phyloP scores from a whole-genome alignment of 345 rosid genomes.

The Linum tenue region DNA sequence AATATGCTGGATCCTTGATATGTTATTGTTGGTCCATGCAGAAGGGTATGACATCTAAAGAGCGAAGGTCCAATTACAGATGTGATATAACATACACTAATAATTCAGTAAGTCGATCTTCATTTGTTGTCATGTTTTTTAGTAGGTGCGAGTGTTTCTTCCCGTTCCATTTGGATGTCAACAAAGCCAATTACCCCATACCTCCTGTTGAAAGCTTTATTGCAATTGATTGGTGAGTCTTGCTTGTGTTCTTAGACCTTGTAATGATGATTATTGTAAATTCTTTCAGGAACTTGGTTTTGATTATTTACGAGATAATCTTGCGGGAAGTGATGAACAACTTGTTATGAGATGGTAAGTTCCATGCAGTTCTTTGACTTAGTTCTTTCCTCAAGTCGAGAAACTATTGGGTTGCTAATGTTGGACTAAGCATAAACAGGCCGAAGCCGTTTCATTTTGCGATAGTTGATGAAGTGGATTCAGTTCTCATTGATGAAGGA shows the following conservation, averaged over 20 bases:
- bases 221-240: constrained; percentile 6
- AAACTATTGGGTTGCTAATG: constrained; percentile 10
- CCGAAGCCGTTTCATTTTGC: constrained; percentile 96
- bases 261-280: constrained; percentile 16
- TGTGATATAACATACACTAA: constrained; percentile 94
- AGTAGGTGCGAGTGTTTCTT: neutral
- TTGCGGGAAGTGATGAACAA: constrained; percentile 62
- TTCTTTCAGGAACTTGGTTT: constrained; percentile 85
- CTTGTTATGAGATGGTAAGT: constrained; percentile 96
- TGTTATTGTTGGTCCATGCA: constrained; percentile 23
- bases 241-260: constrained; percentile 2
- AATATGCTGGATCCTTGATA: constrained; percentile 9
- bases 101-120: constrained; percentile 56
- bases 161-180: constrained; percentile 1
- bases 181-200: neutral
- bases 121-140: constrained; percentile 12
- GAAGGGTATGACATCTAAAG: constrained; percentile 75
- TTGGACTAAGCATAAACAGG: constrained; percentile 37
- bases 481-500: constrained; percentile 97
- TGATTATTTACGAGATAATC: constrained; percentile 96
- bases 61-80: constrained; percentile 69
- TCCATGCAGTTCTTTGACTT: neutral
- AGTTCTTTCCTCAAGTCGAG: neutral
- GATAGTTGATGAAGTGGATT: constrained; percentile 96
- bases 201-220: constrained; percentile 3